Conservation (phyloP, 2,329 filamentous ascomycete genomes). For the Falciphora oryzae region DNA sequence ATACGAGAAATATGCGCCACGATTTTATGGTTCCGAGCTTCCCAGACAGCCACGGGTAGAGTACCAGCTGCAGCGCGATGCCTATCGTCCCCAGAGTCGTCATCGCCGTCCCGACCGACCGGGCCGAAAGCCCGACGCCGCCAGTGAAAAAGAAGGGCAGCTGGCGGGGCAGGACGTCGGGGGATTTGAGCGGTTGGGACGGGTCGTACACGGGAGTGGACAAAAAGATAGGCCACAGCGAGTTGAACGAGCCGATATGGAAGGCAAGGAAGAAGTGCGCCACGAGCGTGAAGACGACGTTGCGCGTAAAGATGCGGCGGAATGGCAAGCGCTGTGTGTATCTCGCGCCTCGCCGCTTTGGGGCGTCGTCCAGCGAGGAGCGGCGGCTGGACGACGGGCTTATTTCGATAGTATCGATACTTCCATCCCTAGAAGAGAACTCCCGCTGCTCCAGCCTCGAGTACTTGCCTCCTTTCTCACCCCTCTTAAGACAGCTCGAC, state of each 20-base stretch:
- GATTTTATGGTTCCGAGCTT: constrained; percentile 62
- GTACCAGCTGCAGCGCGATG: constrained; percentile 64
- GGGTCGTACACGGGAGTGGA: constrained; percentile 60
- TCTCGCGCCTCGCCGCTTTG: constrained; percentile 22
- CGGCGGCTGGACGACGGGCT: constrained; percentile 12
- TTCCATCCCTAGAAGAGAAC: constrained; percentile 16
- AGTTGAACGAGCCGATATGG: constrained; percentile 71
- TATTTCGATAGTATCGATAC: constrained; percentile 26
- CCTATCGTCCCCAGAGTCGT: constrained; percentile 70
- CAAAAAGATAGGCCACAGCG: constrained; percentile 71
- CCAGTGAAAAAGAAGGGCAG: constrained; percentile 63
- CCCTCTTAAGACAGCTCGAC: constrained; percentile 17
- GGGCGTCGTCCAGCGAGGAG: background rate
- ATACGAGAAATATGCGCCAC: constrained; percentile 62
- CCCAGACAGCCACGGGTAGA: constrained; percentile 64
- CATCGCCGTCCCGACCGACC: constrained; percentile 70
- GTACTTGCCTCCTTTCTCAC: constrained; percentile 22
- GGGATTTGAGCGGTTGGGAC: constrained; percentile 21
- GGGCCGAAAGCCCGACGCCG: constrained; percentile 67
- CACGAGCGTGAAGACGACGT: constrained; percentile 50
- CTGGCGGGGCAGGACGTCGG: constrained; percentile 25
- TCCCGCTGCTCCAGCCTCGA: constrained; percentile 24
- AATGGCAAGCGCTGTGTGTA: constrained; percentile 46
- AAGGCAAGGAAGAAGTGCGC: constrained; percentile 65
- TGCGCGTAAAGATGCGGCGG: constrained; percentile 48